phyloP scores from a whole-genome alignment of 805 yeast species.

The Dipodascopsis uninucleata region DNA sequence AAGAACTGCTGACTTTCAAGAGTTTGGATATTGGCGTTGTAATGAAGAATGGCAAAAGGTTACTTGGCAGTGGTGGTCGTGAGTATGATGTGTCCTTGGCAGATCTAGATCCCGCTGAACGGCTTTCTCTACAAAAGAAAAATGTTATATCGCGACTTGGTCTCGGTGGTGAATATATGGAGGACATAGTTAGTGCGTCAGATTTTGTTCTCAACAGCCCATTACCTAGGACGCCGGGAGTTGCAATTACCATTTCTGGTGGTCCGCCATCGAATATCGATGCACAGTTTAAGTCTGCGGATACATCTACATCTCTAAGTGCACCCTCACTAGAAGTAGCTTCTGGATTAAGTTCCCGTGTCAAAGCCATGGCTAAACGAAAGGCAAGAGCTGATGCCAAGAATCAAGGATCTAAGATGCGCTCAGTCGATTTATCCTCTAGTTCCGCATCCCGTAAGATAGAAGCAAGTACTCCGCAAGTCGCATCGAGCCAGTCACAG shows the following conservation, averaged over 20 bases:
- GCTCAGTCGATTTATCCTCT: constrained; percentile 31
- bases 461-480: constrained; percentile 3
- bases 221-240: constrained; percentile 7
- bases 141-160: constrained; percentile 45
- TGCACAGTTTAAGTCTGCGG: constrained; percentile 27
- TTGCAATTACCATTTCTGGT: constrained; percentile 4
- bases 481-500: constrained; percentile 3
- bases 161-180: constrained; percentile 41
- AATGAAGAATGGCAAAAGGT: constrained; percentile 42
- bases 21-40: constrained; percentile 39
- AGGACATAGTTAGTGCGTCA: constrained; percentile 31
- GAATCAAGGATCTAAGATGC: constrained; percentile 14
- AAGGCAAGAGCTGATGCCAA: constrained; percentile 37
- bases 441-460: constrained; percentile 31
- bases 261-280: constrained; percentile 2
- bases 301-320: constrained; percentile 21
- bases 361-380: constrained; percentile 92
- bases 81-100: constrained; percentile 41
- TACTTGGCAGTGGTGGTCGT: constrained; percentile 62
- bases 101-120: constrained; percentile 44
- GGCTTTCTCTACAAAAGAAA: constrained; percentile 50
- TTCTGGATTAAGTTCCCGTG: constrained; percentile 55
- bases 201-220: constrained; percentile 25
- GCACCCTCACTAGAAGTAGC: too few species aligned
- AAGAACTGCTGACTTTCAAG: constrained; percentile 34